A percentile compares a stretch with the other conserved stretches of the same genome.
Evolutionary conservation across 352 stramenopile genomes (phyloP).

Genomic region (Phytophthora macrochlamydospora): DNA sequence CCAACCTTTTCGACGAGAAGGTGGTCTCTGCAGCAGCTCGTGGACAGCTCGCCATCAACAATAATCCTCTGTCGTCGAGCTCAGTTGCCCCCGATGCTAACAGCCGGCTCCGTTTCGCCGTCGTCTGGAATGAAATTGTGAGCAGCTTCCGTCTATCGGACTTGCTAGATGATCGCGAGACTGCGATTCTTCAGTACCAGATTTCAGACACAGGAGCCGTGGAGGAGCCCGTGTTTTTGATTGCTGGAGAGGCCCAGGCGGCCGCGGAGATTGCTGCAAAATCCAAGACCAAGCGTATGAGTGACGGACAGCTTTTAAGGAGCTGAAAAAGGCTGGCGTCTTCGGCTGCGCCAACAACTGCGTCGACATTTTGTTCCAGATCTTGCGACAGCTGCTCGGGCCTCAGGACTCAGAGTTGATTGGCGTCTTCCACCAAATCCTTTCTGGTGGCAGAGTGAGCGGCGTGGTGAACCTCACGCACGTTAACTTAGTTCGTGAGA

Average conservation of each 20-base stretch:
- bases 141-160: conserved; percentile 90
- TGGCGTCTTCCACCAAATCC: conserved; percentile 73
- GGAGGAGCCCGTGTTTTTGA: conserved; percentile 88
- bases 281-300: conserved; percentile 58
- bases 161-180: conserved; percentile 87
- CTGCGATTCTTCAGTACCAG: conserved; percentile 89
- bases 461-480: conserved; percentile 77
- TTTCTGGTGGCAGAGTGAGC: conserved; percentile 51
- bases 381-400: conserved; percentile 80
- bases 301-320: conserved; percentile 70
- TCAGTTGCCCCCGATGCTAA: conserved; percentile 72
- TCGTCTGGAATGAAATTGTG: conserved; percentile 91
- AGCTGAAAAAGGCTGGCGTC: conserved; percentile 78
- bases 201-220: conserved; percentile 83
- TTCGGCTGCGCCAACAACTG: conserved; percentile 78
- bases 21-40: conserved; percentile 74
- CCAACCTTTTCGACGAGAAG: conserved; percentile 78
- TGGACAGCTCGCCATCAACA: conserved; percentile 69
- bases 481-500: conserved; percentile 78
- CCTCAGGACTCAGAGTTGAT: conserved; percentile 65
- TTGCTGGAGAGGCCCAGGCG: conserved; percentile 78
- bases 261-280: conserved; percentile 70
- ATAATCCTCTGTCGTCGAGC: conserved; percentile 59
- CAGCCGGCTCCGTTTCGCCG: conserved; percentile 81
- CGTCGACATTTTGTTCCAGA: conserved; percentile 82